These are phyloP conservation scores for Fusarium sp. DNA, from an alignment of 2,329 filamentous ascomycete genomes.

Conservation along the genomic window DNA sequence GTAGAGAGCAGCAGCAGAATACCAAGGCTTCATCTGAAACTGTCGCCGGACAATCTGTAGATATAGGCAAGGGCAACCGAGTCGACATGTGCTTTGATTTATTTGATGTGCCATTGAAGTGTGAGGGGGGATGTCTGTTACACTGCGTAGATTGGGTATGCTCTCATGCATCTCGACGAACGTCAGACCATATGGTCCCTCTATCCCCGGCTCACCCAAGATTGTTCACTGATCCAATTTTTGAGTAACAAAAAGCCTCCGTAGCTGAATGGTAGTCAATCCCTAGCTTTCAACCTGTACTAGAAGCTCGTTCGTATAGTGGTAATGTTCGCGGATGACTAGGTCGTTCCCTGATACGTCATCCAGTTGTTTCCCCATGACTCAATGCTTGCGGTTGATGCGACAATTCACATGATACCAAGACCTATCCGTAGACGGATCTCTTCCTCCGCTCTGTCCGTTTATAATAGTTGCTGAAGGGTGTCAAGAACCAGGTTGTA, in stretches of 20 bases:
- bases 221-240: background rate
- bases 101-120: constrained; percentile 4
- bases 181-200: background rate
- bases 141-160: background rate
- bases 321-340: background rate
- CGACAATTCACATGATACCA: background rate
- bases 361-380: constrained; percentile 7
- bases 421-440: background rate
- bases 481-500: background rate
- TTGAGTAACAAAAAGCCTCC: background rate
- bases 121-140: constrained; percentile 1
- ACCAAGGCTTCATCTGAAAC: constrained; percentile 37
- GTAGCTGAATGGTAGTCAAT: background rate
- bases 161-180: background rate
- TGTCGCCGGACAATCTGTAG: constrained; percentile 42
- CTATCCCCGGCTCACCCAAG: background rate
- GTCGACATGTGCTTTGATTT: constrained; percentile 35
- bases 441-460: background rate
- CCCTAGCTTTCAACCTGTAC: background rate
- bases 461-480: background rate
- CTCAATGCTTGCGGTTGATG: background rate
- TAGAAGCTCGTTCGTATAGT: background rate
- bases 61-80: constrained; percentile 43
- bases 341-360: constrained; percentile 19
- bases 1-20: constrained; percentile 38